These are phyloP conservation scores for Dendrocalamus sinicus DNA, from an alignment of 176 grass and related monocot species.

Conservation along the genomic window DNA sequence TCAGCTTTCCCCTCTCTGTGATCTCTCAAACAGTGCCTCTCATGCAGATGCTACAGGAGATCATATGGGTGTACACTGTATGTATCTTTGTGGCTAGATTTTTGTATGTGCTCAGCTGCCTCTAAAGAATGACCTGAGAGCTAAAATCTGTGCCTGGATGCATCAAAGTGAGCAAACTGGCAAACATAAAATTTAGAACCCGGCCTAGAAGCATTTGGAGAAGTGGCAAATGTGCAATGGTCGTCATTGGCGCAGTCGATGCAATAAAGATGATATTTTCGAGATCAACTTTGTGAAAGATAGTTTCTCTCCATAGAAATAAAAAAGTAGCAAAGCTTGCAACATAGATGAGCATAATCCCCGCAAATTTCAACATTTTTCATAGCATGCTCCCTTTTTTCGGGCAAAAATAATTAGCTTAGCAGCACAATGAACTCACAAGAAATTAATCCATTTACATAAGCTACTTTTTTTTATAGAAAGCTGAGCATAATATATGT, in stretches of 20 bases:
- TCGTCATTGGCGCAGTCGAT: constrained; percentile 35
- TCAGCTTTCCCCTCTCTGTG: constrained; percentile 51
- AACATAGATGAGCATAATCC: constrained; percentile 14
- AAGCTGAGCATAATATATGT: neutral
- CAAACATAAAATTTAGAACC: constrained; percentile 50
- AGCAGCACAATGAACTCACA: neutral
- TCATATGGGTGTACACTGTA: constrained; percentile 40
- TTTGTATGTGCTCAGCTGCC: constrained; percentile 47
- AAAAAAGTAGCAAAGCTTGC: neutral
- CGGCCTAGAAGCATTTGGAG: constrained; percentile 50
- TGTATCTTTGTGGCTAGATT: constrained; percentile 51
- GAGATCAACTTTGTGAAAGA: constrained; percentile 14
- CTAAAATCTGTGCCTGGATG: constrained; percentile 41
- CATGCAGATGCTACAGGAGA: constrained; percentile 33
- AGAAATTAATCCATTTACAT: neutral
- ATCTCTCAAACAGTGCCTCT: neutral
- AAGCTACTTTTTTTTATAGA: neutral
- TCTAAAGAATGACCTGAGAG: constrained; percentile 57
- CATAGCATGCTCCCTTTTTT: neutral
- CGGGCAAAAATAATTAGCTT: neutral
- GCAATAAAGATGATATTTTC: neutral
- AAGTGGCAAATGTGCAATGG: constrained; percentile 39
- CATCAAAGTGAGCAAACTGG: constrained; percentile 61
- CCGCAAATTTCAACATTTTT: constrained; percentile 11
- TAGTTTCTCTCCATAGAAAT: neutral